These are phyloP conservation scores for Hyaloscypha hepaticicola DNA, from an alignment of 495 filamentous ascomycete species.

Conservation along the genomic window DNA sequence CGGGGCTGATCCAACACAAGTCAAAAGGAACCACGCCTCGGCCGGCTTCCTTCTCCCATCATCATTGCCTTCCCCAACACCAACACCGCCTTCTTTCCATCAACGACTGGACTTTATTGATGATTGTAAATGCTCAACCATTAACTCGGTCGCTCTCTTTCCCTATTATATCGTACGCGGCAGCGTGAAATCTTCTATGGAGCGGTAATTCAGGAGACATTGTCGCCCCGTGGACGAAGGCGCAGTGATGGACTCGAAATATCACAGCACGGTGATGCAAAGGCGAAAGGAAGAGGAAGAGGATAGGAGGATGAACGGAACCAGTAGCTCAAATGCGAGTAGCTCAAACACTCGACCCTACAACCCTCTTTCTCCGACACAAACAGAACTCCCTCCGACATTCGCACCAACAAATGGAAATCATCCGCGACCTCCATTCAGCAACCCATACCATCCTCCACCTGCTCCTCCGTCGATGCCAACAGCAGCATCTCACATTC, in stretches of 20 bases:
- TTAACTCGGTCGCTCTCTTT: constrained; percentile 13
- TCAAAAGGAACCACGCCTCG: constrained; percentile 11
- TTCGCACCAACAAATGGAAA: constrained; percentile 28
- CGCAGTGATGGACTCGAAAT: constrained; percentile 32
- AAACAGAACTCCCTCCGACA: constrained; percentile 25
- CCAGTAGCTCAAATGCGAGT: constrained; percentile 16
- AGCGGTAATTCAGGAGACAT: constrained; percentile 18
- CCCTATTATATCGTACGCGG: neutral
- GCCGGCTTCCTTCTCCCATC: constrained; percentile 14
- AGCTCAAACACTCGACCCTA: constrained; percentile 26
- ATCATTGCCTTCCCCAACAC: constrained; percentile 15
- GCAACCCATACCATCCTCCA: constrained; percentile 27
- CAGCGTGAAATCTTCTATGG: constrained; percentile 20
- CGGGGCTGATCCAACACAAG: constrained; percentile 10
- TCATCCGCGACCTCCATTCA: constrained; percentile 30
- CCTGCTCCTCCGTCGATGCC: constrained; percentile 28
- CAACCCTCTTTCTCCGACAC: constrained; percentile 28
- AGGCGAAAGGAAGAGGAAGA: constrained; percentile 20
- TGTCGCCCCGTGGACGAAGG: constrained; percentile 18
- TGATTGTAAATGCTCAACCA: constrained; percentile 14
- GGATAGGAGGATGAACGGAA: constrained; percentile 22
- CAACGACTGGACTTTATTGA: constrained; percentile 3
- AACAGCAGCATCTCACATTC: constrained; percentile 26
- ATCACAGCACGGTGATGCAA: constrained; percentile 32
- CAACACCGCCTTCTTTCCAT: constrained; percentile 8